Base-by-base conservation (phyloP, 768 basidiomycete genomes). In the Tubosaeta sp. region DNA sequence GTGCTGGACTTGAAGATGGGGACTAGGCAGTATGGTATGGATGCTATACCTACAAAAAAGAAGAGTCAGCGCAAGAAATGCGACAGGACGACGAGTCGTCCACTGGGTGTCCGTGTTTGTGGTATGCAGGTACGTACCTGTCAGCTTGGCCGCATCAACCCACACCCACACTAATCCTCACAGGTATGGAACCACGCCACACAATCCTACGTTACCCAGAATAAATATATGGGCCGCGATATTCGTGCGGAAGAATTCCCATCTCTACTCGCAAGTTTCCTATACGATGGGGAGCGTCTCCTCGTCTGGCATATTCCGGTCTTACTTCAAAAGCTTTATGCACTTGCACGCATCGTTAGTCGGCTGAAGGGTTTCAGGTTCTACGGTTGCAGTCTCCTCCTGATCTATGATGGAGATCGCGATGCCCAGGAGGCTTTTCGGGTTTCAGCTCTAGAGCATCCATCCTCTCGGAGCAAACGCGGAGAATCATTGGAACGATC, bases 1-100 rank as follows among this genome's bases (percentile, higher is more conserved):
- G 95, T 99, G 38, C 82, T 98, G 63, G 97, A 99, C 70, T 75
- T 99, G 61, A 99, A 99, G 76, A 98, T 98, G 97, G 97, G 97
- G n/a, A 97, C 95, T 29, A 78, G 97, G 32, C 97, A 99, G 72
- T 97, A 98, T 70, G 97, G 97, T 17, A 89, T 95, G 74, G 92
- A 97, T 60, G 97, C 97, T 25, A 88, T 87, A 9, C 73, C 85
- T 1, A 76, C 83, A 48, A 99, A 99, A 76, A 97, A 97, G 81
- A 94, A 88, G 75, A 97, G 95, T 65, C 97, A 99, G 74, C 83
- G 95, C 50, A 97, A 97, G 73, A 99, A 99, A 72, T 98, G 97
- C 66, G 94, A 97, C 65, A 79, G 88, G 50, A 97, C 97, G 47
- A 98, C 97, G 19, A 97, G 94, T 68, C 77, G 91, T 59, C 80